Base-by-base conservation (phyloP, 192 early-diverging fungal species). In the Backusella morwellensis region DNA sequence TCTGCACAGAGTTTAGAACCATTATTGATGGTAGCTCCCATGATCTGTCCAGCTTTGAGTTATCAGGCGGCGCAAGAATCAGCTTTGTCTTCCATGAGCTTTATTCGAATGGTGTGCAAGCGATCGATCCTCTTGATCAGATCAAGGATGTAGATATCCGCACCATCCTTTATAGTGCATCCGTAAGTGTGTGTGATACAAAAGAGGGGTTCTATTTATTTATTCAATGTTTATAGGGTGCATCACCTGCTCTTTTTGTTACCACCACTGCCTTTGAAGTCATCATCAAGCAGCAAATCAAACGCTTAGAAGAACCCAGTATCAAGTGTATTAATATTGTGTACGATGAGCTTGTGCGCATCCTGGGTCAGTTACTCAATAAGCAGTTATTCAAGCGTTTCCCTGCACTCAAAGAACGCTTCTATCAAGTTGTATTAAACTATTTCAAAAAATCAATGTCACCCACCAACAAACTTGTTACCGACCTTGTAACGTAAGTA, bases 11-110 rank as follows among this genome's bases (percentile, higher is more conserved):
- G 82, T 99, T 99, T 87, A 92, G 96, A 72, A 93, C 95, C 8
- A 90, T 98, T 35, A 92, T 99, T 50, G 97, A 97, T 76, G 98
- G 98, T 83, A 97, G 95, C 73, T 95, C 97, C 2, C 91, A 94
- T 36, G 97, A 99, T 63, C 88, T 99, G 52, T 95, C 97, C 7
- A 92, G 92, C 36, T 94, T 94, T 80, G 98, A 99, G 84, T 87
- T 99, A 8, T 93, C 93, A 73, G 98, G 98, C 76, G 98, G 98
- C 77, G 98, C 98, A 15, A 96, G 98, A 85, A 97, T 99, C 73
- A 93, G 92, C 75, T 99, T 97, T 91, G 98, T 99, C 8, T 98
- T 99, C 85, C 97, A 99, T 84, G 98, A 99, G 81, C 93, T 99
- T 59, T 99, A 90, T 82, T 86, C 93, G 40, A 91, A 91, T 78